Conservation (phyloP, 331 rosid species). For the Pyrus hybrid region DNA sequence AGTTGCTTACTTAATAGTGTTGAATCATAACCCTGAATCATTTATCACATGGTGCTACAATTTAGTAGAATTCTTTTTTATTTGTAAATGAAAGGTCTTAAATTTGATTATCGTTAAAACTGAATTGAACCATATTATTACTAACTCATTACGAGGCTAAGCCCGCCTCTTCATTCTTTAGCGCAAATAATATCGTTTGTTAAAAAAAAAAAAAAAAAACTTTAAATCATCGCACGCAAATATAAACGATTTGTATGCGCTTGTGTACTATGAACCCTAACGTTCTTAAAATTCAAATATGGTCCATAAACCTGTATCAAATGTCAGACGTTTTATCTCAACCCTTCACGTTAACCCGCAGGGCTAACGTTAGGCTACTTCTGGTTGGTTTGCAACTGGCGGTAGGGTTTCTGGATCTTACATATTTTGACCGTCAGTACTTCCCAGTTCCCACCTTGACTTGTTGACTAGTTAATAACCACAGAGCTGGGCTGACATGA, state of each 20-base stretch:
- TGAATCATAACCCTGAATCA: neutral
- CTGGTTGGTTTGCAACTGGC: neutral
- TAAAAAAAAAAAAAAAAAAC: too few species aligned
- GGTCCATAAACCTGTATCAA: neutral
- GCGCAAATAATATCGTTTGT: too few species aligned
- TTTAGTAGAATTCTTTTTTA: rapidly evolving
- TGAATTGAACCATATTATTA: too few species aligned
- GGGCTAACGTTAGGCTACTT: neutral
- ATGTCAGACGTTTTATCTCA: neutral
- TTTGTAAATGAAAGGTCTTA: rapidly evolving
- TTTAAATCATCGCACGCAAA: too few species aligned
- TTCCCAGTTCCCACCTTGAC: too few species aligned
- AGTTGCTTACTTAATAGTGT: neutral
- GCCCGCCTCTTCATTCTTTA: rapidly evolving
- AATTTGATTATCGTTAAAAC: too few species aligned
- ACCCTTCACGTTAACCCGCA: neutral
- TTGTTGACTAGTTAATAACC: neutral
- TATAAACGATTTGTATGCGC: too few species aligned
- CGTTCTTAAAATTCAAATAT: too few species aligned
- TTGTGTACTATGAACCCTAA: too few species aligned
- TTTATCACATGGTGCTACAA: too few species aligned
- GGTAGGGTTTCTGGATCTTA: neutral
- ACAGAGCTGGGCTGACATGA: neutral
- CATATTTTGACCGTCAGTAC: neutral
- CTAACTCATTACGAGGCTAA: too few species aligned